Conservation (phyloP, 176 grass and related monocot species). For the Aechmea fasciata region DNA sequence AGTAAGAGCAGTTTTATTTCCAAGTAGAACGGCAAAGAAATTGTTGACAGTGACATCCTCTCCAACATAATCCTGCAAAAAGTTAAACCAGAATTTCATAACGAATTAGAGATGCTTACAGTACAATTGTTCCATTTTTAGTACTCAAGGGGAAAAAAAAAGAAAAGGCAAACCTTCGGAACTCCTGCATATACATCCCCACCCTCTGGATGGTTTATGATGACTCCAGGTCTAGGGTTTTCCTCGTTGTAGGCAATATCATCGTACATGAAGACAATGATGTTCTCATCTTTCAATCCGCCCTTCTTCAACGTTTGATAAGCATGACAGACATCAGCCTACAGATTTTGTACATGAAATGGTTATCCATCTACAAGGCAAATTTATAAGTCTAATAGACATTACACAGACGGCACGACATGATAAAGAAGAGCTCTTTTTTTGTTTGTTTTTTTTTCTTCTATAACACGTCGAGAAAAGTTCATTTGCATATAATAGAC, state of each 20-base stretch:
- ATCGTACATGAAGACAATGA: conserved; percentile 96
- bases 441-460: too few relatives aligned
- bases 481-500: too few relatives aligned
- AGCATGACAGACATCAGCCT: conserved; percentile 95
- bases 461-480: too few relatives aligned
- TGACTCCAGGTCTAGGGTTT: conserved; percentile 64
- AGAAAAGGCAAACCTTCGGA: conserved; percentile 63
- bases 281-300: conserved; percentile 88
- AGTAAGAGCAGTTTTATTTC: conserved; percentile 64
- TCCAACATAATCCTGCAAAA: conserved; percentile 80
- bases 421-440: not conserved
- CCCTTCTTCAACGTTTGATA: conserved; percentile 98
- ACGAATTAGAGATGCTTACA: not conserved
- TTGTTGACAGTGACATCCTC: conserved; percentile 70
- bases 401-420: not conserved
- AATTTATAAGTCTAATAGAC: not conserved
- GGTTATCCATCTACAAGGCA: not conserved
- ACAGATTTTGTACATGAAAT: conserved; percentile 2
- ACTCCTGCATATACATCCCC: conserved; percentile 87
- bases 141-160: not conserved
- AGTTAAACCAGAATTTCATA: not conserved
- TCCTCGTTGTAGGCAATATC: conserved; percentile 69
- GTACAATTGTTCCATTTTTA: not conserved
- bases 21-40: conserved; percentile 85
- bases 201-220: conserved; percentile 89